Evolutionary conservation across 805 yeast genomes (phyloP).

Genomic region (Starmerella tilneyi): DNA sequence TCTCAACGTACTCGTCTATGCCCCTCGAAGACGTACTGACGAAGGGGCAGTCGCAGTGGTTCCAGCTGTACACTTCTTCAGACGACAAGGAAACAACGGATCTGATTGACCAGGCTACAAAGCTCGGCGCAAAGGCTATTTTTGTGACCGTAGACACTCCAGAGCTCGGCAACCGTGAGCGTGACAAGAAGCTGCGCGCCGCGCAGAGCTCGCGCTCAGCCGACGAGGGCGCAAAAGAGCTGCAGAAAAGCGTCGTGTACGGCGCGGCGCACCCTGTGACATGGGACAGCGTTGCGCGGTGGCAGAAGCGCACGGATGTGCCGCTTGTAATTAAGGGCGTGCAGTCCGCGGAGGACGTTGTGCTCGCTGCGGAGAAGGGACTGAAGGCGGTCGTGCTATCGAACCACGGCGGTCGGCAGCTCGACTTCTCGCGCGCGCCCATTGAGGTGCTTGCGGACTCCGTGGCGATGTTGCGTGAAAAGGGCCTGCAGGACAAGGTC

Average conservation of each 20-base stretch:
- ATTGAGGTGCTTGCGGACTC: constrained; percentile 60
- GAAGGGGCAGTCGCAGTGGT: constrained; percentile 74
- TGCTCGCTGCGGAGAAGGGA: constrained; percentile 61
- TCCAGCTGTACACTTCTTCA: constrained; percentile 72
- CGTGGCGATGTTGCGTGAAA: constrained; percentile 36
- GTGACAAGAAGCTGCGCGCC: constrained; percentile 42
- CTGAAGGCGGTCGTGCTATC: constrained; percentile 69
- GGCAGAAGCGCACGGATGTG: constrained; percentile 23
- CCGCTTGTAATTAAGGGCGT: constrained; percentile 64
- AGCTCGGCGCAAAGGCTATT: constrained; percentile 56
- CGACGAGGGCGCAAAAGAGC: constrained; percentile 78
- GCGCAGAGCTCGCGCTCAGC: constrained; percentile 26
- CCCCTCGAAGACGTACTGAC: constrained; percentile 76
- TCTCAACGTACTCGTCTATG: constrained; percentile 82
- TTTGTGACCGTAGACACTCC: constrained; percentile 84
- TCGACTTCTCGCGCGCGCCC: constrained; percentile 71
- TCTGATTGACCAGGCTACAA: constrained; percentile 57
- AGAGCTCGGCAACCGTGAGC: constrained; percentile 78
- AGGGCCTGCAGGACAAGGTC: constrained; percentile 36
- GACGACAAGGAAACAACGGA: constrained; percentile 50
- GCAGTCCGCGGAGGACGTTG: constrained; percentile 67
- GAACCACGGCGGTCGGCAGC: constrained; percentile 84
- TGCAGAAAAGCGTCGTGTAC: constrained; percentile 62
- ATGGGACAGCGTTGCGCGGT: constrained; percentile 32
- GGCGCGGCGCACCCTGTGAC: constrained; percentile 29